Evolutionary conservation across 2,329 filamentous ascomycete species (phyloP), one percentile per base, ranked within the genome.

Genomic region (Xylariales sp.): DNA sequence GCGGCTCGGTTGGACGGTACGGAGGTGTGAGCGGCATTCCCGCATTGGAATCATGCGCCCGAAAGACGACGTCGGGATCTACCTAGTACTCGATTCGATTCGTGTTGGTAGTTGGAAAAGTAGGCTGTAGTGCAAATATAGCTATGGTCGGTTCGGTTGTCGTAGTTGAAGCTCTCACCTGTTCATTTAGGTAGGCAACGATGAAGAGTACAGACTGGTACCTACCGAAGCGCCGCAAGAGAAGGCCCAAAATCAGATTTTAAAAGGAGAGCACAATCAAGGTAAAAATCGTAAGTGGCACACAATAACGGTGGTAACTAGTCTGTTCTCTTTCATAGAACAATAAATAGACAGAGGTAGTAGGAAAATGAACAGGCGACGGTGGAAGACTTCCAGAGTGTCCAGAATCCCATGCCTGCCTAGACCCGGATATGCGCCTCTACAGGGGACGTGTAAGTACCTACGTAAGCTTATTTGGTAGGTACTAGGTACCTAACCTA

Each of bases 11-110:
- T 74, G 82, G 80, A 76, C 82, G 83, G 78, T 85, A 83, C 41
- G 83, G 78, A 64, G 81, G 81, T 82, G 83, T 81, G 76, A 84
- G 79, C 85, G 87, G 85, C 87, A 89, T 79, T 88, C 79, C 85
- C 85, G 84, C 79, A 78, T 79, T 69, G 74, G 75, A 70, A 68
- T 74, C 76, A 78, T 78, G 71, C 73, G 75, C 75, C 70, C 69
- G 36, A 46, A 68, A 41, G 62, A 69, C 59, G 43, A 71, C 62
- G 69, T 65, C 54, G 34, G 53, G 23, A 43, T 41, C 30, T 49
- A 12, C 58, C 41, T 52, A 32, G 14, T 45, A 8, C n/a, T 45
- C 36, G 12, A 49, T 41, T 45, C 36, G 12, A 49, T 41, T 16
- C n/a, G 50, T 18, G 28, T 28, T 39, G 45, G n/a, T 32, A 41